These are phyloP conservation scores for Pythium periplocum DNA, from an alignment of 352 stramenopile species.

Conservation along the genomic window DNA sequence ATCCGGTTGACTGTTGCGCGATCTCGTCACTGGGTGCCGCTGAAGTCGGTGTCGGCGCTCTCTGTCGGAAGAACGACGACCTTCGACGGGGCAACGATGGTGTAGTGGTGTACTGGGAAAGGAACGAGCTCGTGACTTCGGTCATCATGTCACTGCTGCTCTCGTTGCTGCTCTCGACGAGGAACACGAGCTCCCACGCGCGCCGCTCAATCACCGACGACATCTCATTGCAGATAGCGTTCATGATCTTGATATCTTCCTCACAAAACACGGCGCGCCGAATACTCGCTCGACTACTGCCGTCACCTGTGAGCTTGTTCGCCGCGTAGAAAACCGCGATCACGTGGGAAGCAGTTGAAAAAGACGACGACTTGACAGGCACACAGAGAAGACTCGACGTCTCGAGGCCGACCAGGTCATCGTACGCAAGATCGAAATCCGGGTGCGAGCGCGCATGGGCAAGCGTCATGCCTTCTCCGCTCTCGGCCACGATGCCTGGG, in stretches of 20 bases:
- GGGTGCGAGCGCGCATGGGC: conserved; percentile 45
- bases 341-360: conserved; percentile 26
- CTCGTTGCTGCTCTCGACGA: conserved; percentile 39
- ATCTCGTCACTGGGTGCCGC: neutral
- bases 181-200: conserved; percentile 71
- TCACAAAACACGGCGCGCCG: conserved; percentile 36
- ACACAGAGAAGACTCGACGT: conserved; percentile 70
- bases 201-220: conserved; percentile 56
- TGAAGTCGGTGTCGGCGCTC: conserved; percentile 13
- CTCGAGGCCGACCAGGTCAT: conserved; percentile 47
- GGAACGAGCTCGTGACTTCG: conserved; percentile 58
- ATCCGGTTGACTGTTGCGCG: neutral
- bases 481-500: conserved; percentile 60
- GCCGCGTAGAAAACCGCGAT: conserved; percentile 78
- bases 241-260: conserved; percentile 64
- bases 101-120: conserved; percentile 69
- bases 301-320: conserved; percentile 46
- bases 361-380: conserved; percentile 44
- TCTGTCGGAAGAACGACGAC: conserved; percentile 19
- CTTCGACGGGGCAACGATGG: conserved; percentile 26
- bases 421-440: conserved; percentile 67
- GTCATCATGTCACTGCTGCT: conserved; percentile 25
- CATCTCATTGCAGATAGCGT: conserved; percentile 59
- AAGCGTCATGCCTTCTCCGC: conserved; percentile 51
- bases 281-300: conserved; percentile 5